Evolutionary conservation across 768 basidiomycete genomes (phyloP).

Genomic region (Suillus spraguei): DNA sequence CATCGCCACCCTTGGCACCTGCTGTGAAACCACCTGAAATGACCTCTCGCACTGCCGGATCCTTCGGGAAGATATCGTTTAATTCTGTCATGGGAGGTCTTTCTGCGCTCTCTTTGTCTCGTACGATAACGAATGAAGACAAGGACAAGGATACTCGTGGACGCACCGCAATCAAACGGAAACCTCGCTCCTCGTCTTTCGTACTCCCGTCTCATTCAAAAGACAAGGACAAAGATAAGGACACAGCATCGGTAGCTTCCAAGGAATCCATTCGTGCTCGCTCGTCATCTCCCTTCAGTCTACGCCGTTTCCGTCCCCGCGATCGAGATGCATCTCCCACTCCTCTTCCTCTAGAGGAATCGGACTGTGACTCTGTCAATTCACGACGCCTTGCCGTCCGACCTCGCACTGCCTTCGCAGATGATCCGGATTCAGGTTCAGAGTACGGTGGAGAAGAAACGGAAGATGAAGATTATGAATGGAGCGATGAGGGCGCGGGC

Average conservation of each 20-base stretch:
- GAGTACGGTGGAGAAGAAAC: constrained; percentile 52
- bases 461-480: constrained; percentile 61
- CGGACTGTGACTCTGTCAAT: constrained; percentile 47
- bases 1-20: constrained; percentile 28
- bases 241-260: constrained; percentile 42
- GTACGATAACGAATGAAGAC: constrained; percentile 42
- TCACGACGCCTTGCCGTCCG: constrained; percentile 42
- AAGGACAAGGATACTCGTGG: constrained; percentile 53
- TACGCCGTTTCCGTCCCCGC: constrained; percentile 65
- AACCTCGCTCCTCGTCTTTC: constrained; percentile 51
- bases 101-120: constrained; percentile 63
- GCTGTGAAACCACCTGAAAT: constrained; percentile 40
- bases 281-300: constrained; percentile 79
- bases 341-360: constrained; percentile 57
- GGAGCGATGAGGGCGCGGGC: constrained; percentile 55
- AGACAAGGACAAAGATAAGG: constrained; percentile 35
- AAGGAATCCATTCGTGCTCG: constrained; percentile 63
- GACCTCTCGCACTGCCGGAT: constrained; percentile 40
- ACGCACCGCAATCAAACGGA: constrained; percentile 45
- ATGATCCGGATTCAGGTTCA: constrained; percentile 65
- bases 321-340: constrained; percentile 59
- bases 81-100: constrained; percentile 73
- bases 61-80: constrained; percentile 66
- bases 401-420: constrained; percentile 65
- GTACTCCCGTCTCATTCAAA: constrained; percentile 37